Conservation (phyloP, 768 basidiomycete species). For the Suillus variegatus region DNA sequence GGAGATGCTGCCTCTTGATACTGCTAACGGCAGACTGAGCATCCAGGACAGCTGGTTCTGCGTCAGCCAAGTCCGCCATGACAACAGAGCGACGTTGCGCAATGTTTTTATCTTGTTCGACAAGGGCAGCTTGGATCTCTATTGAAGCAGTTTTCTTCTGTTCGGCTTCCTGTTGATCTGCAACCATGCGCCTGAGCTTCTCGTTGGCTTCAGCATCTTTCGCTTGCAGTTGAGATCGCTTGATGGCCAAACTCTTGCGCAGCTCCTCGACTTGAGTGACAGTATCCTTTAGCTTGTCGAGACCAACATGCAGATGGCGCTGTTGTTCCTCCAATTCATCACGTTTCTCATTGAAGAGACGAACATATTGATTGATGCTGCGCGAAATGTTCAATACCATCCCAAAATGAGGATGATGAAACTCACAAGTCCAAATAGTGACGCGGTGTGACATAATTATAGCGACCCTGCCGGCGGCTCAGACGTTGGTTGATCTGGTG, state of each 20-base stretch:
- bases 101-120: constrained; percentile 88
- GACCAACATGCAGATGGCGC: constrained; percentile 95
- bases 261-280: constrained; percentile 97
- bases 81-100: constrained; percentile 86
- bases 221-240: constrained; percentile 87
- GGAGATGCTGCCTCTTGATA: constrained; percentile 93
- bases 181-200: constrained; percentile 96
- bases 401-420: constrained; percentile 2
- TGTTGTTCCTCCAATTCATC: constrained; percentile 99
- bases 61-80: constrained; percentile 94
- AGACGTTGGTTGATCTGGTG: constrained; percentile 88
- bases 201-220: constrained; percentile 97
- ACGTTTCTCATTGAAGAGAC: constrained; percentile 92
- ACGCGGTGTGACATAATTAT: constrained; percentile 95
- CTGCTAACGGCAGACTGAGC: constrained; percentile 96
- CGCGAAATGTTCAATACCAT: constrained; percentile 14
- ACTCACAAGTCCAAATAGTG: constrained; percentile 99
- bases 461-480: constrained; percentile 90
- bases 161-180: constrained; percentile 98
- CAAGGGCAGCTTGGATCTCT: constrained; percentile 91
- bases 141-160: constrained; percentile 97
- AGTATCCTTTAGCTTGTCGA: constrained; percentile 94
- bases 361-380: constrained; percentile 97
- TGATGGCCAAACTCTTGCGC: constrained; percentile 91
- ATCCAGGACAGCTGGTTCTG: constrained; percentile 95